A percentile compares a stretch with the other conserved stretches of the same genome.
phyloP scores from a whole-genome alignment of 192 early-diverging fungal genomes.

The Obelidium mucronatum region DNA sequence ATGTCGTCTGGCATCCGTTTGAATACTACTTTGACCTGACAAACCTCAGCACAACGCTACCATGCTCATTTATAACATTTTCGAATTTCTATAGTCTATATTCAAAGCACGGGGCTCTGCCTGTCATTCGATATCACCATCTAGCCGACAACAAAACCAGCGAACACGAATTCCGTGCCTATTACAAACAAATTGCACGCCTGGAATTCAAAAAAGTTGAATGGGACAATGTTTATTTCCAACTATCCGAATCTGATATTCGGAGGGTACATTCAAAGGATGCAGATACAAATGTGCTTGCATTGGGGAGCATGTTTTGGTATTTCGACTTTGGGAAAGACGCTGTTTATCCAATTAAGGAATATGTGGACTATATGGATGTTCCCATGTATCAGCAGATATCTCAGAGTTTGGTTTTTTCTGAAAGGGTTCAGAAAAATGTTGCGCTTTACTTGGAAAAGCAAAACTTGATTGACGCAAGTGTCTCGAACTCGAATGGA shows the following conservation, averaged over 20 bases:
- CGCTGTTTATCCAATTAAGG: slow-evolving; percentile 32
- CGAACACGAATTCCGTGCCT: slow-evolving; percentile 41
- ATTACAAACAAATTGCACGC: slow-evolving; percentile 38
- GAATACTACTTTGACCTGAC: slow-evolving; percentile 46
- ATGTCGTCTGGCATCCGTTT: slow-evolving; percentile 43
- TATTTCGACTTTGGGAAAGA: slow-evolving; percentile 41
- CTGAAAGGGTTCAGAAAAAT: background rate
- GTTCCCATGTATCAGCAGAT: slow-evolving; percentile 16
- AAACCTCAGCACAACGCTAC: slow-evolving; percentile 22
- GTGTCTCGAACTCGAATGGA: too few species aligned
- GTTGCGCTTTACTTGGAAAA: background rate
- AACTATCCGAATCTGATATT: slow-evolving; percentile 23
- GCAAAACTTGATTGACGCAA: background rate
- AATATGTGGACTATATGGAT: slow-evolving; percentile 34
- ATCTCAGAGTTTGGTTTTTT: background rate
- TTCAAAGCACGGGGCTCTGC: slow-evolving; percentile 30
- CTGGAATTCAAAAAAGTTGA: slow-evolving; percentile 38
- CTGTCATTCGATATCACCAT: slow-evolving; percentile 36
- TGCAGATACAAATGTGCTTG: slow-evolving; percentile 29
- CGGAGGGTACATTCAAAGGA: slow-evolving; percentile 29
- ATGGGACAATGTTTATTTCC: slow-evolving; percentile 36
- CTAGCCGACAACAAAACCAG: slow-evolving; percentile 38
- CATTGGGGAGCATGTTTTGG: slow-evolving; percentile 45
- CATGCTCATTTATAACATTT: slow-evolving; percentile 40
- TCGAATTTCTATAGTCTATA: slow-evolving; percentile 45